These are phyloP conservation scores for Naganishia kalamii DNA, from an alignment of 768 basidiomycete species.

Conservation along the genomic window DNA sequence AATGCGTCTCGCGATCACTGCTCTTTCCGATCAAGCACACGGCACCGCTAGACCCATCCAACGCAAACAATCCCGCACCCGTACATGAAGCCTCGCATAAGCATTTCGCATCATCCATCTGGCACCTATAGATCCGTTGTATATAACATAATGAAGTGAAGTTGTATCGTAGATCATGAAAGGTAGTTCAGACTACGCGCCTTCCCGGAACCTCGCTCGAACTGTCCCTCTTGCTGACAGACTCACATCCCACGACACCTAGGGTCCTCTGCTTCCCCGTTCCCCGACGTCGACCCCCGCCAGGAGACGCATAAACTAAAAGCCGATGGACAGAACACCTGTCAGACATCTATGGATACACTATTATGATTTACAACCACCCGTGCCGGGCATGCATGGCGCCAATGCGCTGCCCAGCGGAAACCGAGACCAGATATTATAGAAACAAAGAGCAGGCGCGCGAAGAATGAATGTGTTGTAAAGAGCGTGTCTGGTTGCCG, in stretches of 20 bases:
- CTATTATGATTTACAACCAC: neutral
- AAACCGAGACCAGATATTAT: neutral
- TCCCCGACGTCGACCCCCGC: neutral
- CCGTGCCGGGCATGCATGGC: neutral
- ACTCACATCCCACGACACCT: too few relatives aligned
- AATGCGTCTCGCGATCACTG: neutral
- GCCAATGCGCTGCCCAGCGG: neutral
- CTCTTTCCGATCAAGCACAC: neutral
- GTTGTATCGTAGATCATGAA: too few relatives aligned
- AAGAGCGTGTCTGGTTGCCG: neutral
- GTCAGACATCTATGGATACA: constrained; percentile 3
- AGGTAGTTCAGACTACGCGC: too few relatives aligned
- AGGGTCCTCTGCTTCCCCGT: too few relatives aligned
- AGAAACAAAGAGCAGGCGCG: neutral
- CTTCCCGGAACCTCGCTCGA: too few relatives aligned
- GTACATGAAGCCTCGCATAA: too few relatives aligned
- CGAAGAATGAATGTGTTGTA: constrained; percentile 1
- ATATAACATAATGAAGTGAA: too few relatives aligned
- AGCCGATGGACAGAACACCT: neutral
- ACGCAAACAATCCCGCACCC: too few relatives aligned
- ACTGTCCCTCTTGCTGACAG: too few relatives aligned
- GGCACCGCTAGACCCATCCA: neutral
- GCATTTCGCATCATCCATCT: too few relatives aligned
- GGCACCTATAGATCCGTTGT: too few relatives aligned
- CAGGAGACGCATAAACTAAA: neutral